Conservation (phyloP, 192 early-diverging fungal species). For the Paraglomus occultum region DNA sequence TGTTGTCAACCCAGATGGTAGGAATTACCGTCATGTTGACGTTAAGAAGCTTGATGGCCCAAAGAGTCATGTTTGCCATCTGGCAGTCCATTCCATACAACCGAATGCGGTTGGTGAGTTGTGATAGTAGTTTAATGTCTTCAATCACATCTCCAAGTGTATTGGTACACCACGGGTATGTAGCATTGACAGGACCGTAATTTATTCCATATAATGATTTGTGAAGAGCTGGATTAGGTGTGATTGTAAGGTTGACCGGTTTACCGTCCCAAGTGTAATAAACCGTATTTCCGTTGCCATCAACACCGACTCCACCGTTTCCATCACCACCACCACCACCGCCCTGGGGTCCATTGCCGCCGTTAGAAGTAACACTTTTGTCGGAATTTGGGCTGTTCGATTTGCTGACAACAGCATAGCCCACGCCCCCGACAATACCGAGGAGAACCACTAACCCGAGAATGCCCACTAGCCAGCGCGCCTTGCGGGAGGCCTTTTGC, state of each 20-base stretch:
- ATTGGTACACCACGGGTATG: slow-evolving; percentile 51
- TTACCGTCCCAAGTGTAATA: slow-evolving; percentile 14
- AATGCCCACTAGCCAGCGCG: background rate
- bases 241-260: slow-evolving; percentile 43
- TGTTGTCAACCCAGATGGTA: slow-evolving; percentile 64
- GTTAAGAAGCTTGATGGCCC: slow-evolving; percentile 54
- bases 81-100: slow-evolving; percentile 69
- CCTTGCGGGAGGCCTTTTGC: background rate
- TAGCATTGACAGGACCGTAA: slow-evolving; percentile 56
- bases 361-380: too few relatives aligned
- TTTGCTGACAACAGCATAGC: background rate
- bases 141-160: slow-evolving; percentile 57
- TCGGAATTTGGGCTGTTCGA: too few relatives aligned
- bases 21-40: slow-evolving; percentile 60
- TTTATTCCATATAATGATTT: slow-evolving; percentile 55
- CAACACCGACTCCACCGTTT: background rate
- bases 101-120: slow-evolving; percentile 56
- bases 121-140: slow-evolving; percentile 55
- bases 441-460: background rate
- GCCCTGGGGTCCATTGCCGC: background rate
- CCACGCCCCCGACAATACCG: slow-evolving; percentile 4
- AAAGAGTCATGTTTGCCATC: slow-evolving; percentile 55
- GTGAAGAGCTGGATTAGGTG: slow-evolving; percentile 16
- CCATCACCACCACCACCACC: background rate
- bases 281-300: background rate